Evolutionary conservation across 2,329 filamentous ascomycete species (phyloP).

Genomic region (Periconia digitata): DNA sequence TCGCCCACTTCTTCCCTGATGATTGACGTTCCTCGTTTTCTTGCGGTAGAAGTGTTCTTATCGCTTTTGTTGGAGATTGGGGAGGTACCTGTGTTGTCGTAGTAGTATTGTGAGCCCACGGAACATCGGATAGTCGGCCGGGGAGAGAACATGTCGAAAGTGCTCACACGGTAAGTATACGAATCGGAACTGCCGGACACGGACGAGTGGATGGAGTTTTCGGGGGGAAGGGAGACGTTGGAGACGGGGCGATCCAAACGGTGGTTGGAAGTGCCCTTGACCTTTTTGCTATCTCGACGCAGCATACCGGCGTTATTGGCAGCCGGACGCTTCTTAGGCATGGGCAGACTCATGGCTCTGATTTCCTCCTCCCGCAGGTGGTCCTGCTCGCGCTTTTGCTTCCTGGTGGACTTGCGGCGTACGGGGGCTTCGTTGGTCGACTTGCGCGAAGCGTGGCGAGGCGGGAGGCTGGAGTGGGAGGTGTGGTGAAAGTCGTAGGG

Average conservation of each 20-base stretch:
- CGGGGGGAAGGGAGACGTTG: constrained; percentile 72
- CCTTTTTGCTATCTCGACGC: constrained; percentile 66
- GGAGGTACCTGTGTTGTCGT: constrained; percentile 37
- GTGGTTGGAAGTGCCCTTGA: constrained; percentile 58
- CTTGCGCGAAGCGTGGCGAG: constrained; percentile 54
- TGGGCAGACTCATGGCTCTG: constrained; percentile 73
- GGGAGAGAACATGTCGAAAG: constrained; percentile 79
- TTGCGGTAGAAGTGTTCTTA: constrained; percentile 47
- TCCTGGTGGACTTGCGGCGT: constrained; percentile 71
- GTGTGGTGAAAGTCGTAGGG: constrained; percentile 49
- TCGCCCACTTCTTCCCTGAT: constrained; percentile 50
- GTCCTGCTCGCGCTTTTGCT: constrained; percentile 67
- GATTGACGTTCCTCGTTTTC: constrained; percentile 54
- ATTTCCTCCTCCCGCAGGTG: constrained; percentile 84
- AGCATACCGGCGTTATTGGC: constrained; percentile 63
- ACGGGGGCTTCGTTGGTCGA: constrained; percentile 60
- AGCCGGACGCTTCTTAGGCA: constrained; percentile 64
- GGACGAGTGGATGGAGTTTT: constrained; percentile 74
- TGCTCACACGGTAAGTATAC: constrained; percentile 77
- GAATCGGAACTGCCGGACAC: constrained; percentile 75
- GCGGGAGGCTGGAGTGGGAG: constrained; percentile 39
- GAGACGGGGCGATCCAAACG: constrained; percentile 66
- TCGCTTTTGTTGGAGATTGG: constrained; percentile 50
- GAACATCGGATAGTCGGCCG: constrained; percentile 80
- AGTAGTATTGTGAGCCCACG: constrained; percentile 62